phyloP scores from a whole-genome alignment of 1,139 yeast species.

The Candida albicans region DNA sequence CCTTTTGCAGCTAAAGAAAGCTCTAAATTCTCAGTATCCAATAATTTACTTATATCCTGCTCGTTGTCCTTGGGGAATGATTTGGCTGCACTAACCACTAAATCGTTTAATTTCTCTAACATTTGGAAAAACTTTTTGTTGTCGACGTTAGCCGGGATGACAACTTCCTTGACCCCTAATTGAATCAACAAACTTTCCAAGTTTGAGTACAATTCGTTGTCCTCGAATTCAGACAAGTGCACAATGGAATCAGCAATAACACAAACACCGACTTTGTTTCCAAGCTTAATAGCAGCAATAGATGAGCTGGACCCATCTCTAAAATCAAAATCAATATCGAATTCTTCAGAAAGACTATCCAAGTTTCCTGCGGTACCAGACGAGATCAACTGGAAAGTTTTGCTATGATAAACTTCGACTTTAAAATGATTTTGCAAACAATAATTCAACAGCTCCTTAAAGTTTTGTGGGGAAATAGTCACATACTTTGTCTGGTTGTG shows the following conservation, averaged over 20 bases:
- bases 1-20: slow-evolving; percentile 62
- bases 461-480: slow-evolving; percentile 75
- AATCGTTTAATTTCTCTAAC: slow-evolving; percentile 68
- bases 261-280: slow-evolving; percentile 70
- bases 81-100: slow-evolving; percentile 64
- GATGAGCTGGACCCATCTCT: slow-evolving; percentile 63
- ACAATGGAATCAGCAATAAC: slow-evolving; percentile 76
- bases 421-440: slow-evolving; percentile 73
- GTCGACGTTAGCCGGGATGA: slow-evolving; percentile 52
- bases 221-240: slow-evolving; percentile 78
- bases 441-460: slow-evolving; percentile 60
- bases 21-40: slow-evolving; percentile 48
- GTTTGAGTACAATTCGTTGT: slow-evolving; percentile 84
- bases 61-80: slow-evolving; percentile 68
- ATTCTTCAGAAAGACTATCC: slow-evolving; percentile 43
- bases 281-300: slow-evolving; percentile 67
- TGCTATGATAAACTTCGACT: slow-evolving; percentile 69
- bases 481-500: slow-evolving; percentile 61
- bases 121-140: slow-evolving; percentile 57
- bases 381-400: slow-evolving; percentile 56
- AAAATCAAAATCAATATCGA: slow-evolving; percentile 63
- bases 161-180: slow-evolving; percentile 82
- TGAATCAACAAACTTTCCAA: slow-evolving; percentile 84
- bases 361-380: slow-evolving; percentile 91
- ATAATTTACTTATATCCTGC: slow-evolving; percentile 66